Percentiles rank a stretch among this genome's conserved stretches.
phyloP scores from a whole-genome alignment of 306 rosid species.

The Ochetophila trinervis region DNA sequence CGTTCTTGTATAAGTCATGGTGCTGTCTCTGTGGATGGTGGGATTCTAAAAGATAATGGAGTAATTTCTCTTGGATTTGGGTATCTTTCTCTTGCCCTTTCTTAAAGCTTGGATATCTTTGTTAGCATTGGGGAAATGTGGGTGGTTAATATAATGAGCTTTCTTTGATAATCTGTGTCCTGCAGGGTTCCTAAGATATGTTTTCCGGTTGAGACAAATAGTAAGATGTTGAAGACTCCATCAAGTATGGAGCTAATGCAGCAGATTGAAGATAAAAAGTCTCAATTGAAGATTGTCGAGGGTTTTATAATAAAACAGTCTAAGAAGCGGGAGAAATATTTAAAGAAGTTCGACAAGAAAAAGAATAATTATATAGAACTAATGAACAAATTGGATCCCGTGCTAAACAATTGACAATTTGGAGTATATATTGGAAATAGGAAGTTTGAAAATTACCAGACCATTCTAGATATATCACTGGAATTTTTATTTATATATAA shows the following conservation, averaged over 20 bases:
- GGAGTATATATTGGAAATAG: neutral
- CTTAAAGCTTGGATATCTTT: neutral
- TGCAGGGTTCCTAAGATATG: constrained; percentile 40
- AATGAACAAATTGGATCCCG: constrained; percentile 2
- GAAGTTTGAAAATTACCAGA: neutral
- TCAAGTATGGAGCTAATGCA: neutral
- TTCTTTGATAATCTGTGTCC: neutral
- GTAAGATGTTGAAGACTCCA: neutral
- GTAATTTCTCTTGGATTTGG: constrained; percentile 44
- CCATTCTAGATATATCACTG: too few species aligned
- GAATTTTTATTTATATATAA: too few species aligned
- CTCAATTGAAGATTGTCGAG: neutral
- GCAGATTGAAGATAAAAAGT: constrained; percentile 17
- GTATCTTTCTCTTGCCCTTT: constrained; percentile 21
- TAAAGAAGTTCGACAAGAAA: constrained; percentile 16
- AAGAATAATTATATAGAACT: neutral
- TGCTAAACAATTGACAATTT: neutral
- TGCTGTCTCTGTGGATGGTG: constrained; percentile 69
- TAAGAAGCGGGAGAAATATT: neutral
- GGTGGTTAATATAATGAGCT: neutral
- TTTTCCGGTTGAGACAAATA: constrained; percentile 32
- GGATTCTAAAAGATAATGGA: constrained; percentile 49
- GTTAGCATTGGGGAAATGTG: neutral
- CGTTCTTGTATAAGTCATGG: constrained; percentile 44
- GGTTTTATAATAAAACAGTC: neutral